Percentiles rank a stretch among this genome's conserved stretches.
Conservation (phyloP, 306 rosid genomes). For the Trifolium dubium region DNA sequence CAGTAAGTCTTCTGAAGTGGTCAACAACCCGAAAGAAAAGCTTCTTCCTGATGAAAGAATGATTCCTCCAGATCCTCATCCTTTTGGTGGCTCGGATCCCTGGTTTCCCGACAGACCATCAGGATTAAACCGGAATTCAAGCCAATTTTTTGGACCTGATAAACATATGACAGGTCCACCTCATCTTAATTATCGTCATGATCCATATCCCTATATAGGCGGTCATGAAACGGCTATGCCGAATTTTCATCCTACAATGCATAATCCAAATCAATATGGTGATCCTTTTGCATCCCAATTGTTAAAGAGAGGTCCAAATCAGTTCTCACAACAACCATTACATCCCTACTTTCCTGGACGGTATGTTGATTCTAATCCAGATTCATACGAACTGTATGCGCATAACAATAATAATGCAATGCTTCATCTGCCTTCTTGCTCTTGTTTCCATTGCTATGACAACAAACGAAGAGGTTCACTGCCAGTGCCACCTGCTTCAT, state of each 20-base stretch:
- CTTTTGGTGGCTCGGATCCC: constrained; percentile 60
- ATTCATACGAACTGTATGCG: constrained; percentile 59
- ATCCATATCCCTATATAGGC: constrained; percentile 59
- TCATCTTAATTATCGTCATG: constrained; percentile 57
- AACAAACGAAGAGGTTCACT: constrained; percentile 57
- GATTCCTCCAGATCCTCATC: constrained; percentile 70
- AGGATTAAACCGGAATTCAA: constrained; percentile 59
- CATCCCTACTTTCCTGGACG: constrained; percentile 76
- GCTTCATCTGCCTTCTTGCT: constrained; percentile 81
- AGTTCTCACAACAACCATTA: constrained; percentile 59
- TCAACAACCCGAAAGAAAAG: constrained; percentile 63
- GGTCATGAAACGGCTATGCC: constrained; percentile 65
- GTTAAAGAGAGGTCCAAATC: constrained; percentile 60
- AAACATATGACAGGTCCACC: constrained; percentile 63
- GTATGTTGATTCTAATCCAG: constrained; percentile 59
- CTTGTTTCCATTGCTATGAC: constrained; percentile 82
- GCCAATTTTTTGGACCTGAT: constrained; percentile 55
- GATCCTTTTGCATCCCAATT: constrained; percentile 75
- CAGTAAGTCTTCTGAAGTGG: constrained; percentile 69
- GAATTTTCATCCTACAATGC: constrained; percentile 65
- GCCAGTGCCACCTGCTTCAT: constrained; percentile 57
- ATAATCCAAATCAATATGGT: constrained; percentile 60
- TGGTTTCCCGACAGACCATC: constrained; percentile 64
- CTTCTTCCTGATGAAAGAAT: constrained; percentile 54
- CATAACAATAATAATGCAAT: constrained; percentile 45